Evolutionary conservation across 1,284 basidiomycete genomes (phyloP).

Genomic region (Melampsora larici-populina): DNA sequence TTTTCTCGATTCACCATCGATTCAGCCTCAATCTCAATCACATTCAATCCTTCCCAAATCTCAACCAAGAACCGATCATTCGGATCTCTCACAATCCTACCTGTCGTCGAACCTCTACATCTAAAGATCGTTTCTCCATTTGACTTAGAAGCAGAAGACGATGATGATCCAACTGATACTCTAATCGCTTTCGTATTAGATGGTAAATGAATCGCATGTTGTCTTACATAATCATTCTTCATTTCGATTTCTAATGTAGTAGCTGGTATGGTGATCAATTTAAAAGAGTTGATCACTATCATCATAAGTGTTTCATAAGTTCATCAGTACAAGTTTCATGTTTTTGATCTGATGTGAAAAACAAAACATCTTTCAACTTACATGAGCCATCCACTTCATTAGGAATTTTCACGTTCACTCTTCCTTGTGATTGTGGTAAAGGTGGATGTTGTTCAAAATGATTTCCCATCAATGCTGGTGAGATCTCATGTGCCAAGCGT

Average conservation of each 20-base stretch:
- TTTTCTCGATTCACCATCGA: background rate
- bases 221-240: conserved; percentile 15
- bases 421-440: no score
- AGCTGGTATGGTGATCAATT: conserved; percentile 21
- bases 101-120: no score
- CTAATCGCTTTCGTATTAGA: conserved; percentile 10
- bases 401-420: no score
- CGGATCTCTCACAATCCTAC: background rate
- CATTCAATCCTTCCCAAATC: background rate
- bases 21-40: background rate
- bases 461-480: conserved; percentile 18
- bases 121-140: background rate
- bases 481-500: conserved; percentile 27
- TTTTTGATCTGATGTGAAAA: background rate
- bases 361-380: background rate
- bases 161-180: background rate
- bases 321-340: background rate
- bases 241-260: conserved; percentile 29
- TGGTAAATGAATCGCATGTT: conserved; percentile 25
- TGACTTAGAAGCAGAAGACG: background rate
- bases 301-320: background rate
- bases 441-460: background rate
- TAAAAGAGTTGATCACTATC: conserved; percentile 33
- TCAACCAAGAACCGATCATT: background rate
- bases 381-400: background rate